Evolutionary conservation across 257 asterid species (phyloP).

Genomic region (Perilla frutescens): DNA sequence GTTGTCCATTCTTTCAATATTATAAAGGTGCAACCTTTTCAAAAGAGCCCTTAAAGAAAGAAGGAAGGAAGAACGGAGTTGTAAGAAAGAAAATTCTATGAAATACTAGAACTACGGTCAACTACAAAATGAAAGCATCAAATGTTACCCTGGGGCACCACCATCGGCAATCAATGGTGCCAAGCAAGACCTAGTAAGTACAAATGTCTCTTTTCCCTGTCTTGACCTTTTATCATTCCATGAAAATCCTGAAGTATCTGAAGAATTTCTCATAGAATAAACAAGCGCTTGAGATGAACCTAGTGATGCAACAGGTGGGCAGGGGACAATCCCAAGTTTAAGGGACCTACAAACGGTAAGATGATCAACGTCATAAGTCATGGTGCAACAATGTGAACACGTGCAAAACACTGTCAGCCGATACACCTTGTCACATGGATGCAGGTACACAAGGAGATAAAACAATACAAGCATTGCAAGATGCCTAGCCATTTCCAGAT

Average conservation of each 20-base stretch:
- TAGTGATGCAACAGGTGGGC: slow-evolving; percentile 47
- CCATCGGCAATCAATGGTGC: slow-evolving; percentile 67
- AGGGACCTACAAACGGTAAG: slow-evolving; percentile 59
- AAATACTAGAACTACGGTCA: slow-evolving; percentile 13
- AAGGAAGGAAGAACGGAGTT: slow-evolving; percentile 15
- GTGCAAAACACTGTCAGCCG: slow-evolving; percentile 12
- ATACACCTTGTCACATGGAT: slow-evolving; percentile 8
- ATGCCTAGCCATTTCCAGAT: slow-evolving; percentile 9
- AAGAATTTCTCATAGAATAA: slow-evolving; percentile 59
- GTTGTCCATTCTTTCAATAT: slow-evolving; percentile 80
- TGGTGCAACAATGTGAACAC: slow-evolving; percentile 26
- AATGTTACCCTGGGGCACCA: slow-evolving; percentile 73
- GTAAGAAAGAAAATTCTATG: neutral
- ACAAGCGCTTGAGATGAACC: slow-evolving; percentile 53
- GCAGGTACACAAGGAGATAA: slow-evolving; percentile 17
- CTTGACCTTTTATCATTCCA: slow-evolving; percentile 75
- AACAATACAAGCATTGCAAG: slow-evolving; percentile 20
- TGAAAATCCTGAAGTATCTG: slow-evolving; percentile 67
- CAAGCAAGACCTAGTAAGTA: slow-evolving; percentile 81
- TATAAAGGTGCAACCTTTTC: slow-evolving; percentile 78
- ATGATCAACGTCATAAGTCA: slow-evolving; percentile 5
- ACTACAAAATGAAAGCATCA: slow-evolving; percentile 16
- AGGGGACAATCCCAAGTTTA: slow-evolving; percentile 75
- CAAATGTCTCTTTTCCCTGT: slow-evolving; percentile 68
- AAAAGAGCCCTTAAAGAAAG: slow-evolving; percentile 53